Conservation (phyloP, 1,284 basidiomycete species). For the Ceratobasidium sp. region DNA sequence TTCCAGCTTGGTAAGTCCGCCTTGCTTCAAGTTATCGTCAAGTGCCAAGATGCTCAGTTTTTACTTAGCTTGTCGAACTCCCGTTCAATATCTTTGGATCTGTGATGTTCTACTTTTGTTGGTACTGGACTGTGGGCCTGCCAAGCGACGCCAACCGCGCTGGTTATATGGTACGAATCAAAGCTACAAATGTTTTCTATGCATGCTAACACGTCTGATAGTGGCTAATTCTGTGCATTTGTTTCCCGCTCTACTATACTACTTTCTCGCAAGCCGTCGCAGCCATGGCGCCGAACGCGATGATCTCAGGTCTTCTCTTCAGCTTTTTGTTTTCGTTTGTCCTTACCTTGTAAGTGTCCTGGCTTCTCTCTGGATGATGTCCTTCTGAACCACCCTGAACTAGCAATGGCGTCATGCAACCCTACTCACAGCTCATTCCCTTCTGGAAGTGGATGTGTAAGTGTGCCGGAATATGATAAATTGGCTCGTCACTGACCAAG, state of each 20-base stretch:
- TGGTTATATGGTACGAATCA: slow-evolving; percentile 63
- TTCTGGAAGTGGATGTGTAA: slow-evolving; percentile 86
- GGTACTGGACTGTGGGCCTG: slow-evolving; percentile 77
- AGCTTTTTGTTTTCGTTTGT: slow-evolving; percentile 71
- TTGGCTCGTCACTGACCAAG: not conserved
- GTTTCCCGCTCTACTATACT: slow-evolving; percentile 69
- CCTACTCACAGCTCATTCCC: slow-evolving; percentile 66
- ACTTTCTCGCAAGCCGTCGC: slow-evolving; percentile 72
- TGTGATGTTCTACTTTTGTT: slow-evolving; percentile 69
- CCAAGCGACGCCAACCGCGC: slow-evolving; percentile 60
- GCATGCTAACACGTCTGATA: not conserved
- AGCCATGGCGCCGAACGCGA: slow-evolving; percentile 70
- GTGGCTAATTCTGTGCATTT: slow-evolving; percentile 60
- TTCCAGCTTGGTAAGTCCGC: slow-evolving; percentile 21
- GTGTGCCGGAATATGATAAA: not conserved
- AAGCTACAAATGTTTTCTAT: not conserved
- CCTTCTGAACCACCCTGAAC: slow-evolving; percentile 28
- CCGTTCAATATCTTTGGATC: slow-evolving; percentile 74
- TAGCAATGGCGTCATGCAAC: slow-evolving; percentile 73
- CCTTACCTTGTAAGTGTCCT: slow-evolving; percentile 66
- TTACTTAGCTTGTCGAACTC: slow-evolving; percentile 52
- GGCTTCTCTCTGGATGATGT: slow-evolving; percentile 2
- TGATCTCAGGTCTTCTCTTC: slow-evolving; percentile 74
- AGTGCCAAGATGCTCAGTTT: not conserved
- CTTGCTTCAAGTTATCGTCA: not conserved